These are phyloP conservation scores for Rutidosis leptorrhynchoides DNA, from an alignment of 129 eudicot genomes.

Conservation along the genomic window DNA sequence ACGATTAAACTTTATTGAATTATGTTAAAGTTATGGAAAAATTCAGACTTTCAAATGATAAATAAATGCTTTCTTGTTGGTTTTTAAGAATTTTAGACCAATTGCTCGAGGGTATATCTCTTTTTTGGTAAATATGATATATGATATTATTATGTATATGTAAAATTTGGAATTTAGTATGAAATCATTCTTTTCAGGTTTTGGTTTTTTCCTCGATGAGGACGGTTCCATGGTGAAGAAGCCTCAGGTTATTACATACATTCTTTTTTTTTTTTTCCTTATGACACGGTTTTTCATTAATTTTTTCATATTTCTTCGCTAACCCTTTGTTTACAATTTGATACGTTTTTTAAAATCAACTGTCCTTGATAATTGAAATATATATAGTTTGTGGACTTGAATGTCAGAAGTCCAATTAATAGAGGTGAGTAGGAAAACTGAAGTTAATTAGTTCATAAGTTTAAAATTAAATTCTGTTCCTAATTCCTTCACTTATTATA, in stretches of 20 bases:
- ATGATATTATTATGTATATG: neutral
- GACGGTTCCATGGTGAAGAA: constrained; percentile 68
- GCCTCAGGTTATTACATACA: constrained; percentile 61
- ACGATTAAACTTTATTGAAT: neutral
- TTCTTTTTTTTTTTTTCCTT: neutral
- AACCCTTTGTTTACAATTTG: neutral
- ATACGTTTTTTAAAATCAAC: neutral
- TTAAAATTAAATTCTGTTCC: too few relatives aligned
- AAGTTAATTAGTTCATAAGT: neutral
- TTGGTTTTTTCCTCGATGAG: constrained; percentile 79
- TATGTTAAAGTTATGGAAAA: neutral
- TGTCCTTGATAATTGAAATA: neutral
- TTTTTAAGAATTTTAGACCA: neutral
- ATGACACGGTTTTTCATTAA: neutral
- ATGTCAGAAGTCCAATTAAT: neutral
- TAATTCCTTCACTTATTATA: too few relatives aligned
- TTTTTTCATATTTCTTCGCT: constrained; percentile 1
- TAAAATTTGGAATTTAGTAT: constrained; percentile 4
- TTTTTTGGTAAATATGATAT: neutral
- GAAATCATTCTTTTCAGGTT: constrained; percentile 47
- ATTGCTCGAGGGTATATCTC: neutral
- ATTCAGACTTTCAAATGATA: neutral
- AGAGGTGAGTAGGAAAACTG: neutral
- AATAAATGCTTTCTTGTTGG: neutral
- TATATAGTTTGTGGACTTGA: neutral